These are phyloP conservation scores for sweet orange (Citrus sinensis) DNA, from an alignment of 345 rosid genomes.

Conservation along the genomic window DNA sequence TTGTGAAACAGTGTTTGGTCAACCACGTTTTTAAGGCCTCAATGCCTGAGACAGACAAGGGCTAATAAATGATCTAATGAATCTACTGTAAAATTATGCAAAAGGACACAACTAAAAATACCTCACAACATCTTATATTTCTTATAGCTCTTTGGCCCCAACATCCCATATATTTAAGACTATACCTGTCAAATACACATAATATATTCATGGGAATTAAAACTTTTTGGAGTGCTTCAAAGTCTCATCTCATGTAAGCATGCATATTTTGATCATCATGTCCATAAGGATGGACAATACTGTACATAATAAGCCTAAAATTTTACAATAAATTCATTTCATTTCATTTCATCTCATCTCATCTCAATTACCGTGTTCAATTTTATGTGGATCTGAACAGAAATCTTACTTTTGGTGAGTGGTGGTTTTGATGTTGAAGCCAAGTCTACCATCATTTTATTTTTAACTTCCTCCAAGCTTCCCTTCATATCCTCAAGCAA, in stretches of 20 bases:
- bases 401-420: constrained; percentile 54
- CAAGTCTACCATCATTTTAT: constrained; percentile 58
- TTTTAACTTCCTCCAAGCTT: constrained; percentile 48
- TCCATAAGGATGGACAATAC: too few relatives aligned
- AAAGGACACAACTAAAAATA: too few relatives aligned
- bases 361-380: too few relatives aligned
- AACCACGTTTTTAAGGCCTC: background rate
- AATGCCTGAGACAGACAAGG: background rate
- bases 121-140: background rate
- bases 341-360: too few relatives aligned
- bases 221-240: background rate
- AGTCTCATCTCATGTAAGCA: background rate
- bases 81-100: too few relatives aligned
- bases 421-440: constrained; percentile 85
- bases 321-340: too few relatives aligned
- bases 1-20: background rate
- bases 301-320: too few relatives aligned
- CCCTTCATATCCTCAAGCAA: constrained; percentile 55
- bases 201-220: background rate
- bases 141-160: constrained; percentile 92
- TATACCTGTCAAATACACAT: constrained; percentile 47
- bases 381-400: too few relatives aligned
- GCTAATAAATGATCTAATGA: background rate
- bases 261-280: too few relatives aligned
- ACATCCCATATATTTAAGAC: constrained; percentile 87